phyloP scores from a whole-genome alignment of 306 rosid species.

The Betula pendula region DNA sequence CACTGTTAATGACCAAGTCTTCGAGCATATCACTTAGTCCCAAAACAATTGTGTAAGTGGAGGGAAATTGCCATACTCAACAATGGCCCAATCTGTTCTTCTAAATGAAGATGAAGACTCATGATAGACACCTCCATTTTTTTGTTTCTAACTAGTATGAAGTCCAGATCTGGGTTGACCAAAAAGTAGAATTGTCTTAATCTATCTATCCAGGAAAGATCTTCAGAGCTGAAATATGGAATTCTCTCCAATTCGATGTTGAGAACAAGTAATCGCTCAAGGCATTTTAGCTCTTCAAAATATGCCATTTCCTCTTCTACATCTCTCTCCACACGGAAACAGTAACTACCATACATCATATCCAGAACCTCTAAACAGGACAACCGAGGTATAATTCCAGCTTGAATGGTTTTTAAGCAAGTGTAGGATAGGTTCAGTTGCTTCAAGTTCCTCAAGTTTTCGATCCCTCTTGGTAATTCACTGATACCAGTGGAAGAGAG shows the following conservation, averaged over 20 bases:
- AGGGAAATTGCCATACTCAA: too few relatives aligned
- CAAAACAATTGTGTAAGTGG: fast-evolving
- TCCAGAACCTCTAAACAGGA: constrained; percentile 23
- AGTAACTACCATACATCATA: constrained; percentile 4
- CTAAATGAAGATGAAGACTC: too few relatives aligned
- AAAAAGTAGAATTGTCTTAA: constrained; percentile 15
- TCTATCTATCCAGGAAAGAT: constrained; percentile 6
- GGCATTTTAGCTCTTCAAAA: constrained; percentile 26
- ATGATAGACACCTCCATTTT: too few relatives aligned
- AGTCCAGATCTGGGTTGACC: neutral
- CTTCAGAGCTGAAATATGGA: neutral
- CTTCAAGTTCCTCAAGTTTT: constrained; percentile 15
- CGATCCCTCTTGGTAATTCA: constrained; percentile 17
- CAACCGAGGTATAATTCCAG: constrained; percentile 18
- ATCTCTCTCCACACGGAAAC: neutral
- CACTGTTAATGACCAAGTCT: too few relatives aligned
- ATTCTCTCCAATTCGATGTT: constrained; percentile 6
- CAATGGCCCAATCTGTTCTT: too few relatives aligned
- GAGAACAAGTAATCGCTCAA: constrained; percentile 2
- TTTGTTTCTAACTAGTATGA: neutral
- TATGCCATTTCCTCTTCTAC: neutral
- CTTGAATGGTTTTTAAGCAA: neutral
- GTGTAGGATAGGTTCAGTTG: constrained; percentile 22
- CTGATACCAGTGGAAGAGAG: constrained; percentile 11
- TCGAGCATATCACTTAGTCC: too few relatives aligned